A percentile compares a stretch with the other conserved stretches of the same genome.
Evolutionary conservation across 148 eudicot species (phyloP).

Genomic region (Hydrangea macrophylla): DNA sequence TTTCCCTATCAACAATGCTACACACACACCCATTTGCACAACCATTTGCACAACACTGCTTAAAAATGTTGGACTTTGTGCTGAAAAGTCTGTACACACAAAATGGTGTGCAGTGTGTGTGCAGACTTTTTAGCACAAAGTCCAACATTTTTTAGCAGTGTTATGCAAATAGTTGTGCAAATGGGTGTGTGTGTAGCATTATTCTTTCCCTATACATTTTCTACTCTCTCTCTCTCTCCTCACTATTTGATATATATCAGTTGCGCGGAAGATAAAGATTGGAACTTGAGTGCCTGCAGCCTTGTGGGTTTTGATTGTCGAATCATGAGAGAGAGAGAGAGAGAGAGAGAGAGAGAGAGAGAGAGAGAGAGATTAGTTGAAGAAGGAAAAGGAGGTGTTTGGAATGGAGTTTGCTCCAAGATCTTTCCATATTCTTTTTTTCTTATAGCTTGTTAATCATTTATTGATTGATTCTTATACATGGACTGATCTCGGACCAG

Average conservation of each 20-base stretch:
- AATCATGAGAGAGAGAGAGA: slow-evolving; percentile 19
- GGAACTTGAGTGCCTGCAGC: not conserved
- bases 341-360: slow-evolving; percentile 5
- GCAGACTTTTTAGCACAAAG: too few species aligned
- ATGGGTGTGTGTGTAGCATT: too few species aligned
- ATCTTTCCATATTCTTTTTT: slow-evolving; percentile 13
- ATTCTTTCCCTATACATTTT: not conserved
- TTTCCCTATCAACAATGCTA: too few species aligned
- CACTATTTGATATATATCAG: not conserved
- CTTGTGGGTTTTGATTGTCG: slow-evolving; percentile 21
- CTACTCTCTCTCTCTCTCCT: not conserved
- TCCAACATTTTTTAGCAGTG: too few species aligned
- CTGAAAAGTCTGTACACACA: too few species aligned
- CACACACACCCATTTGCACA: too few species aligned
- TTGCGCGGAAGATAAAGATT: not conserved
- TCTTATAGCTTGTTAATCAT: not conserved
- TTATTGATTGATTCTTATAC: not conserved
- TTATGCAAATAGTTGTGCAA: too few species aligned
- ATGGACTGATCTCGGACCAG: slow-evolving; percentile 60
- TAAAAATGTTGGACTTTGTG: too few species aligned
- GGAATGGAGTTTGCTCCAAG: slow-evolving; percentile 62
- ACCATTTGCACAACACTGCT: too few species aligned
- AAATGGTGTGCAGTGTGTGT: too few species aligned
- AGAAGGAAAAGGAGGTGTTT: slow-evolving; percentile 28
- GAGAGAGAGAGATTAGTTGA: slow-evolving; percentile 2